Conservation (phyloP, 23 red algal species). For the Gracilaria vermiculophylla region DNA sequence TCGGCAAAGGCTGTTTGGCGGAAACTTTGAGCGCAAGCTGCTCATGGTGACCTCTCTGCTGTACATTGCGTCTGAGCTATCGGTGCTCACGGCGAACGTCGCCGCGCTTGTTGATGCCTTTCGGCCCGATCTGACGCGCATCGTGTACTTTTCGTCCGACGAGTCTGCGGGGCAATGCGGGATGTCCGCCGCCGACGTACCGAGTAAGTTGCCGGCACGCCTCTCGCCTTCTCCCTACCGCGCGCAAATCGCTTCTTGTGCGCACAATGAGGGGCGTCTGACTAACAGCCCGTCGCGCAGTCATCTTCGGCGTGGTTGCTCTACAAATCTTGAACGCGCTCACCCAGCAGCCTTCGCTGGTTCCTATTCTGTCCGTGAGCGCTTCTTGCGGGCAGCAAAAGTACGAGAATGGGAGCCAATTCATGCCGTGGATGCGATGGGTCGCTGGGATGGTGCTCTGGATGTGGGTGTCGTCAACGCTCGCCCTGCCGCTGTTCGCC, state of each 20-base stretch:
- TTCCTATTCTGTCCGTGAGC: conserved; percentile 27
- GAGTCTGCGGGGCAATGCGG: not conserved
- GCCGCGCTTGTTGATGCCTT: conserved; percentile 13
- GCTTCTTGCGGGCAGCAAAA: conserved; percentile 5
- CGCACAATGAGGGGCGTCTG: not conserved
- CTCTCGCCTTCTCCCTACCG: not conserved
- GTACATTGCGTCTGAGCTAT: conserved; percentile 37
- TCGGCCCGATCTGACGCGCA: not conserved
- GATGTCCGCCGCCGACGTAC: not conserved
- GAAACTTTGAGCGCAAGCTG: conserved; percentile 23
- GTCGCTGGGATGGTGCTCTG: conserved; percentile 1
- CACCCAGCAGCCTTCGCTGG: conserved; percentile 38
- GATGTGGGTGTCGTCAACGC: conserved; percentile 14
- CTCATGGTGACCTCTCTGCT: conserved; percentile 1
- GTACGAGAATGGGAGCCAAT: not conserved
- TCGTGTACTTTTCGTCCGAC: conserved; percentile 16
- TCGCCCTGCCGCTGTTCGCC: conserved; percentile 7
- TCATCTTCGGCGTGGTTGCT: conserved; percentile 2
- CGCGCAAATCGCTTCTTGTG: too few species aligned
- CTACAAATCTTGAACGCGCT: conserved; percentile 16
- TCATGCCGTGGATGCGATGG: conserved; percentile 18
- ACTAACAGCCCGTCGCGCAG: not conserved
- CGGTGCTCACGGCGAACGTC: conserved; percentile 8
- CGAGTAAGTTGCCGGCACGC: not conserved
- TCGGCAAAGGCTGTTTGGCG: not conserved